Percentiles rank a stretch among this genome's conserved stretches.
Evolutionary conservation across 768 basidiomycete genomes (phyloP).

Genomic region (Leccinum fibrillosum): DNA sequence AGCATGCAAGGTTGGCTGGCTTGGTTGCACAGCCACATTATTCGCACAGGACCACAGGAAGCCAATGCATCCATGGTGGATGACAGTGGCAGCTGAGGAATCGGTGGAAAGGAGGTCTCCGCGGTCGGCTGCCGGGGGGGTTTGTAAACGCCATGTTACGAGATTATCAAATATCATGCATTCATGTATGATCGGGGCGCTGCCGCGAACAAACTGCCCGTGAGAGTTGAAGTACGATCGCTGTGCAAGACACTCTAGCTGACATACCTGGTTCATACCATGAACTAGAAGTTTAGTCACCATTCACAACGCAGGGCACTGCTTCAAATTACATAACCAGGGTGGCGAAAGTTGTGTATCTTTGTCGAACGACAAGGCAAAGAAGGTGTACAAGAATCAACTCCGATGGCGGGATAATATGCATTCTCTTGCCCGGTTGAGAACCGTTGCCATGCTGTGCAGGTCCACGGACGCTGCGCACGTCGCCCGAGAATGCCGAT

Average conservation of each 20-base stretch:
- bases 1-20: not conserved
- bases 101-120: not conserved
- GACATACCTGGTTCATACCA: not conserved
- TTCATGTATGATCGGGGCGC: not conserved
- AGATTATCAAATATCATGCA: not conserved
- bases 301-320: not conserved
- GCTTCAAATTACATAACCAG: not conserved
- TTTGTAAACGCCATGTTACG: not conserved
- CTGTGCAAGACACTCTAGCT: not conserved
- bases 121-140: not conserved
- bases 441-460: constrained; percentile 11
- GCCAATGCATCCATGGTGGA: not conserved
- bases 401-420: not conserved
- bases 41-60: constrained; percentile 1
- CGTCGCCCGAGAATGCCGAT: not conserved
- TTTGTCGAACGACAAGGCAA: constrained; percentile 4
- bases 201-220: not conserved
- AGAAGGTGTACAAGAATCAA: constrained; percentile 9
- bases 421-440: constrained; percentile 10
- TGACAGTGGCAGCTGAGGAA: not conserved
- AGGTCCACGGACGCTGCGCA: constrained; percentile 14
- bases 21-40: not conserved
- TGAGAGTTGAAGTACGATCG: not conserved
- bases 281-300: not conserved
- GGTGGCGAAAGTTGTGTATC: constrained; percentile 2